Percentiles rank a stretch among this genome's conserved stretches.
phyloP scores from a whole-genome alignment of 129 eudicot genomes.

The Scalesia atractyloides region DNA sequence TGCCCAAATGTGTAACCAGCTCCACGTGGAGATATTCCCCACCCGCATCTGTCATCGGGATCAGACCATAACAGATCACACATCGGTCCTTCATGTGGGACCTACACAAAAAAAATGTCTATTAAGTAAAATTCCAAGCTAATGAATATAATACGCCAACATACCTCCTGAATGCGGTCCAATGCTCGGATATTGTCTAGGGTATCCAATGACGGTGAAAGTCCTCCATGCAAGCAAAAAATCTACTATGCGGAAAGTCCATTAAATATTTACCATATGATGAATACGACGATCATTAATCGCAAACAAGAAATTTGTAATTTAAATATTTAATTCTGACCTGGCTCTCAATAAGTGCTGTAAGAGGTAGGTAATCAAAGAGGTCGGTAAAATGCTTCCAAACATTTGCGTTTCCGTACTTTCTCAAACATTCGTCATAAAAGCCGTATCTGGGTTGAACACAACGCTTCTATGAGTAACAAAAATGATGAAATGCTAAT shows the following conservation, averaged over 20 bases:
- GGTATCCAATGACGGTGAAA: constrained; percentile 87
- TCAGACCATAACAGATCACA: constrained; percentile 95
- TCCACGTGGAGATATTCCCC: constrained; percentile 95
- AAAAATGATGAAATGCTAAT: neutral
- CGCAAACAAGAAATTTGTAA: constrained; percentile 4
- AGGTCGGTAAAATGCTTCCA: constrained; percentile 87
- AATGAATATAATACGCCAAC: neutral
- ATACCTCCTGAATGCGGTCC: constrained; percentile 92
- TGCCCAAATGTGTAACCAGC: constrained; percentile 95
- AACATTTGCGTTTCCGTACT: constrained; percentile 80
- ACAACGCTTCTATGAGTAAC: constrained; percentile 8
- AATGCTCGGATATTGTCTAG: constrained; percentile 84
- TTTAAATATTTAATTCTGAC: constrained; percentile 37
- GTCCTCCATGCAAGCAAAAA: constrained; percentile 95
- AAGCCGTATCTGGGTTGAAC: constrained; percentile 73
- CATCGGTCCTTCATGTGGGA: constrained; percentile 96
- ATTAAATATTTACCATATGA: neutral
- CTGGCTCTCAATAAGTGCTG: constrained; percentile 91
- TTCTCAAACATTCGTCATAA: constrained; percentile 82
- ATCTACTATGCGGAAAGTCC: constrained; percentile 38
- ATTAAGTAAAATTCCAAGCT: neutral
- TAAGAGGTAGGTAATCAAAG: constrained; percentile 79
- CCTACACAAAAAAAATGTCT: constrained; percentile 37
- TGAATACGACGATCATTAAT: neutral
- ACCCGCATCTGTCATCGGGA: constrained; percentile 91